These are phyloP conservation scores for Aureobasidium uvarum DNA, from an alignment of 2,329 filamentous ascomycete species.

Conservation along the genomic window DNA sequence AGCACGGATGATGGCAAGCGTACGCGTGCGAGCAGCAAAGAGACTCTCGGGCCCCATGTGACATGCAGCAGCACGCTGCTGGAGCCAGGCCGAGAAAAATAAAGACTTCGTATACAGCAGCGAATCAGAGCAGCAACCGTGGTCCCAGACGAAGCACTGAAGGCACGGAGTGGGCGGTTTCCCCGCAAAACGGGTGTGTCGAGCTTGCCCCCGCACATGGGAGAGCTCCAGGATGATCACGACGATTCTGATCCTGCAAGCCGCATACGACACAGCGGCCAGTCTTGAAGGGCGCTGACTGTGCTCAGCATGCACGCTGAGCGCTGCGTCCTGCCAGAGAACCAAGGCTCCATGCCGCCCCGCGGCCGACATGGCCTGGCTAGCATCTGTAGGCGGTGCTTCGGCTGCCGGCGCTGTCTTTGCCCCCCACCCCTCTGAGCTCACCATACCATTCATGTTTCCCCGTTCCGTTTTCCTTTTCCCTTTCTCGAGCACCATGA, in stretches of 20 bases:
- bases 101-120: not conserved
- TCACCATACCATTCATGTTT: conserved; percentile 24
- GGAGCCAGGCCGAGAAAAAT: conserved; percentile 8
- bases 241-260: conserved; percentile 23
- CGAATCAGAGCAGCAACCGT: conserved; percentile 12
- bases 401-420: conserved; percentile 14
- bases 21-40: conserved; percentile 22
- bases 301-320: conserved; percentile 25
- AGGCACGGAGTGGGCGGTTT: not conserved
- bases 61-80: conserved; percentile 20
- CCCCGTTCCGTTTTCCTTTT: conserved; percentile 25
- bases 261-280: conserved; percentile 28
- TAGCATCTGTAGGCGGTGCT: conserved; percentile 11
- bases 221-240: conserved; percentile 15
- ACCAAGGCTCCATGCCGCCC: conserved; percentile 6
- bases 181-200: conserved; percentile 22
- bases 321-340: not conserved
- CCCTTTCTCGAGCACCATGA: conserved; percentile 21
- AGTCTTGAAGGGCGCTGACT: conserved; percentile 25
- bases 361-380: conserved; percentile 22
- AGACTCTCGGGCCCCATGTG: conserved; percentile 24
- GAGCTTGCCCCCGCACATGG: conserved; percentile 20
- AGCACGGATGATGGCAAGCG: conserved; percentile 11
- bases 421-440: conserved; percentile 18
- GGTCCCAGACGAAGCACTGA: conserved; percentile 3